Base-by-base conservation (phyloP, 805 yeast genomes). In the Pichia insulana region DNA sequence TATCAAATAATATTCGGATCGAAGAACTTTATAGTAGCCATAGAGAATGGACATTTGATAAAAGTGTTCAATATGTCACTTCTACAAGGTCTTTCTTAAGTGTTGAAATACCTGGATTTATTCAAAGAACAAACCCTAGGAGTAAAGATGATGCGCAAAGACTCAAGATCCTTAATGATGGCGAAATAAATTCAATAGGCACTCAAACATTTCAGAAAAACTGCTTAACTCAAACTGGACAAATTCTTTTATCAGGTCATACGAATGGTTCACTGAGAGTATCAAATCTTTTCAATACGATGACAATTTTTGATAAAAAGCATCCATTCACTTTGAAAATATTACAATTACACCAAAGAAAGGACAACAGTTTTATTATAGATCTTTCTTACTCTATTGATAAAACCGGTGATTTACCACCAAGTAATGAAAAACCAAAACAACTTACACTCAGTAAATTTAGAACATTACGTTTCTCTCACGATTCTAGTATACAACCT, bases 311-410 rank as follows among this genome's bases (percentile, higher is more conserved):
- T 22, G 44, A 44, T 27, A 37, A 53, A 41, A 39, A 39, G 41
- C 17, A 33, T 28, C 19, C 50, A 40, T 26, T 44, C n/a, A 42
- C 58, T 16, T 20, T 56, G 9, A 45, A 49, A 22, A 16, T 59
- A 16, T 41, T 54, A 34, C 55, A 57, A 39, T 13, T 59, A 42
- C 56, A 56, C 31, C 34, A 39, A 12, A 28, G 37, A 13, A 42
- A 37, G n/a, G 39, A 28, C 2, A 38, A 47, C 17, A 50, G 50
- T 12, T 60, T 42, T 39, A 44, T 56, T 20, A 30, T 60, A 34
- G 54, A 58, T 41, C 41, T 57, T 30, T 45, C 44, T 7, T 55
- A 51, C 37, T 22, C 32, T 2, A 26, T 48, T 12, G 41, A 40
- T 34, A 39, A 39, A 15, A 37, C 37, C 7, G 47, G 41, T n/a